Conservation (phyloP, 805 yeast genomes). For the Sungouiozyma intestinalis region DNA sequence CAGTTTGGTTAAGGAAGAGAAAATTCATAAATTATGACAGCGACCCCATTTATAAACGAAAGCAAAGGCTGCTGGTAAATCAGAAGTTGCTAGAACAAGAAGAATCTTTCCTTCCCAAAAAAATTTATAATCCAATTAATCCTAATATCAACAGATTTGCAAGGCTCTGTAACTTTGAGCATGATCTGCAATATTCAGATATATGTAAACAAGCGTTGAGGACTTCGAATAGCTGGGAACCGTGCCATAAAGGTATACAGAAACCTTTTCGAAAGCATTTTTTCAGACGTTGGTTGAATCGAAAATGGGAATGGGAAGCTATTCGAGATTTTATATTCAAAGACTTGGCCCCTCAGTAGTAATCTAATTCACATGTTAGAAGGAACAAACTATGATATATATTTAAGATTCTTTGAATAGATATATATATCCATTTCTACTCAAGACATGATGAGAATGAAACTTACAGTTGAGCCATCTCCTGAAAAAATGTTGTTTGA, state of each 20-base stretch:
- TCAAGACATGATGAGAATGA: neutral
- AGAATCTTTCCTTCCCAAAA: neutral
- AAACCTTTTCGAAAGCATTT: constrained; percentile 4
- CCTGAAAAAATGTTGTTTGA: neutral
- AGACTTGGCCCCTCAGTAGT: neutral
- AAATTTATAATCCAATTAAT: constrained; percentile 4
- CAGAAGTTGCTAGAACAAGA: constrained; percentile 5
- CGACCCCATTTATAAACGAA: neutral
- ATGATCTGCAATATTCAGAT: constrained; percentile 1
- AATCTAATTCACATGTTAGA: no score
- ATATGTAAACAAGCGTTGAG: constrained; percentile 2
- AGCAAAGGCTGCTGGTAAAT: neutral
- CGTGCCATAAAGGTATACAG: constrained; percentile 3
- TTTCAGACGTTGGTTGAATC: constrained; percentile 6
- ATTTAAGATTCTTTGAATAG: neutral
- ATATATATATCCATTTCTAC: neutral
- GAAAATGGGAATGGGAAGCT: constrained; percentile 6
- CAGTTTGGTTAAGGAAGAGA: constrained; percentile 4
- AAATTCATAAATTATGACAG: constrained; percentile 2
- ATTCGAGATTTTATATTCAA: constrained; percentile 4
- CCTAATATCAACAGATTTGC: constrained; percentile 1
- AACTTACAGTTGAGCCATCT: neutral
- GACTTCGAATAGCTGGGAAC: neutral
- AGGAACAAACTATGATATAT: neutral
- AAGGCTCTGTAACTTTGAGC: constrained; percentile 5